phyloP scores from a whole-genome alignment of 345 rosid species.

The Noccaea bulbosa region DNA sequence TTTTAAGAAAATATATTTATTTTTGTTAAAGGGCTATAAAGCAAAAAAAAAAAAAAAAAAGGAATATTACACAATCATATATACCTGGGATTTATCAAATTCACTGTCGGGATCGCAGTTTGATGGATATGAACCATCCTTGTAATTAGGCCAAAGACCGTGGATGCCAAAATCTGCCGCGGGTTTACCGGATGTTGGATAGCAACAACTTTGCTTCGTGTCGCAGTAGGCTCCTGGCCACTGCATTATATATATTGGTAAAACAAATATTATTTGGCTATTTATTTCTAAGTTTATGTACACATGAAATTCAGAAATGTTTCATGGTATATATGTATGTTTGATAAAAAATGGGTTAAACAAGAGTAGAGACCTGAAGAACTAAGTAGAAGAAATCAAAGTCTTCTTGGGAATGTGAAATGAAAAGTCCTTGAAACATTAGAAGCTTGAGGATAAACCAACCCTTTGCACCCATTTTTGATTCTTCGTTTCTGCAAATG shows the following conservation, averaged over 20 bases:
- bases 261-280: neutral
- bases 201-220: conserved; percentile 65
- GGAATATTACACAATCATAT: neutral
- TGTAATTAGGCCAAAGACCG: conserved; percentile 93
- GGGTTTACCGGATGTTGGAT: conserved; percentile 85
- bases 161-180: conserved; percentile 81
- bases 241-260: conserved; percentile 42
- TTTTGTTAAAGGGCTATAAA: neutral
- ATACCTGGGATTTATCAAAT: conserved; percentile 66
- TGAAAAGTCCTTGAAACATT: conserved; percentile 52
- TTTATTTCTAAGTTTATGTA: neutral
- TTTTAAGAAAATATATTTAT: neutral
- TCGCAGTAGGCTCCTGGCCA: conserved; percentile 96
- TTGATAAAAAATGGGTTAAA: neutral
- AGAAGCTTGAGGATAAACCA: conserved; percentile 43
- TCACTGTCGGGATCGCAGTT: conserved; percentile 59
- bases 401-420: conserved; percentile 50
- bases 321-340: neutral
- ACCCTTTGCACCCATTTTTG: conserved; percentile 28
- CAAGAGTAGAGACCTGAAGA: conserved; percentile 52
- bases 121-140: conserved; percentile 66
- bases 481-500: conserved; percentile 3
- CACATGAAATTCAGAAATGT: neutral
- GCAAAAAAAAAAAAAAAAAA: neutral
- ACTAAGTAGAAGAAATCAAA: conserved; percentile 93